Evolutionary conservation across 352 stramenopile genomes (phyloP).

Genomic region (Globisporangium paddicum): DNA sequence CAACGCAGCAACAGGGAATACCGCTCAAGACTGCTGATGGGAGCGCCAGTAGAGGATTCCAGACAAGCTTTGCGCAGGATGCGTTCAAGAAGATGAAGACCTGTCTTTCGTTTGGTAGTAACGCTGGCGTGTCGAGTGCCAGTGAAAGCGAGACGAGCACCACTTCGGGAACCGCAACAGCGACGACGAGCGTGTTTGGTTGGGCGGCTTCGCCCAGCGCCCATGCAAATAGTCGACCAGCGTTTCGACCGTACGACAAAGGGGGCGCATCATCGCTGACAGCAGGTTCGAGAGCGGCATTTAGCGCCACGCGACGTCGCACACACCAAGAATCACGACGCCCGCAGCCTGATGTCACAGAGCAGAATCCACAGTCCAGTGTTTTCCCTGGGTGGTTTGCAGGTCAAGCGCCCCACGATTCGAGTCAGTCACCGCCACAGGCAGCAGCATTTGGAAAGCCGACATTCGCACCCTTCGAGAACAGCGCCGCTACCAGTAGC

Average conservation of each 20-base stretch:
- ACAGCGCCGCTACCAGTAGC: background rate
- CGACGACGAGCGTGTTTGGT: constrained; percentile 10
- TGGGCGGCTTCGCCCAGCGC: background rate
- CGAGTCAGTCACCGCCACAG: background rate
- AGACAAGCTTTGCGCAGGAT: constrained; percentile 14
- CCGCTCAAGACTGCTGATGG: background rate
- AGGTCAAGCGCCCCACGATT: background rate
- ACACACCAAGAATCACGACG: background rate
- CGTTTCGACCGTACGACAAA: constrained; percentile 11
- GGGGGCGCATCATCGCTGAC: background rate
- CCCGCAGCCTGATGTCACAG: background rate
- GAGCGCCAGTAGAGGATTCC: background rate
- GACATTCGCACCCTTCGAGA: background rate
- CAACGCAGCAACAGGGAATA: background rate
- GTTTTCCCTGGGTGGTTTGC: background rate
- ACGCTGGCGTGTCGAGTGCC: background rate
- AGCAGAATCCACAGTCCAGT: background rate
- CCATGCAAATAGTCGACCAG: background rate
- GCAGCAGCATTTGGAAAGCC: background rate
- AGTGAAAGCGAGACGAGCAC: background rate
- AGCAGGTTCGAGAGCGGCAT: background rate
- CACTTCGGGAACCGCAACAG: background rate
- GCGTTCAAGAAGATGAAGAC: constrained; percentile 15
- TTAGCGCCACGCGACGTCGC: background rate
- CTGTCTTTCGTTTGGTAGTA: constrained; percentile 4